These are phyloP conservation scores for Pseudotsuga menziesii DNA, from an alignment of 75 land plant species.

Conservation along the genomic window DNA sequence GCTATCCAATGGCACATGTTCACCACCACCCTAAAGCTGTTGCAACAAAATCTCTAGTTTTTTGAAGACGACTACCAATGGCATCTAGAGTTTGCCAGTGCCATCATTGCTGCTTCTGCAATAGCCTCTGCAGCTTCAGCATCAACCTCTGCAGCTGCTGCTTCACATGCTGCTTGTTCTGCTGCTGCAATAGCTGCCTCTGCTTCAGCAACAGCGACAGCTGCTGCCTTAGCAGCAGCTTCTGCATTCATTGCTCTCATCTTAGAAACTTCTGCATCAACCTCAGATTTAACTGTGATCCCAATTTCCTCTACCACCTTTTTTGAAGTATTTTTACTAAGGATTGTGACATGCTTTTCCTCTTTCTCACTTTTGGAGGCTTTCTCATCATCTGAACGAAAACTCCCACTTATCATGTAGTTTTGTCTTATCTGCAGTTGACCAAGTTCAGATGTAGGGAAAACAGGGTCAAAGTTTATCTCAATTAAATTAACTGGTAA, in stretches of 20 bases:
- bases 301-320: slow-evolving; percentile 23
- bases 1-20: neutral
- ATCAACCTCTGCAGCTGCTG: slow-evolving; percentile 90
- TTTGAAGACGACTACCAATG: neutral
- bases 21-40: neutral
- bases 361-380: neutral
- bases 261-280: slow-evolving; percentile 59
- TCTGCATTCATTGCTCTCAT: slow-evolving; percentile 68
- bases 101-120: slow-evolving; percentile 67
- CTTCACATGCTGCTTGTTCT: slow-evolving; percentile 82
- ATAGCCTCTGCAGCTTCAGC: slow-evolving; percentile 82
- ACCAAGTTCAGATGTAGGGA: neutral
- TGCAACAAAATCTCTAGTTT: neutral
- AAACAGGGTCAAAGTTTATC: neutral
- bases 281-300: slow-evolving; percentile 20
- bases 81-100: slow-evolving; percentile 20
- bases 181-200: slow-evolving; percentile 85
- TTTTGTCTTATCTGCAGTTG: slow-evolving; percentile 7
- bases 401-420: slow-evolving; percentile 7
- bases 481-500: neutral
- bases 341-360: slow-evolving; percentile 4
- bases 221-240: slow-evolving; percentile 88
- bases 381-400: slow-evolving; percentile 1
- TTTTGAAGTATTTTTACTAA: neutral
- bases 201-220: slow-evolving; percentile 86